phyloP scores from a whole-genome alignment of 306 rosid species.

The Calophaca sinica region DNA sequence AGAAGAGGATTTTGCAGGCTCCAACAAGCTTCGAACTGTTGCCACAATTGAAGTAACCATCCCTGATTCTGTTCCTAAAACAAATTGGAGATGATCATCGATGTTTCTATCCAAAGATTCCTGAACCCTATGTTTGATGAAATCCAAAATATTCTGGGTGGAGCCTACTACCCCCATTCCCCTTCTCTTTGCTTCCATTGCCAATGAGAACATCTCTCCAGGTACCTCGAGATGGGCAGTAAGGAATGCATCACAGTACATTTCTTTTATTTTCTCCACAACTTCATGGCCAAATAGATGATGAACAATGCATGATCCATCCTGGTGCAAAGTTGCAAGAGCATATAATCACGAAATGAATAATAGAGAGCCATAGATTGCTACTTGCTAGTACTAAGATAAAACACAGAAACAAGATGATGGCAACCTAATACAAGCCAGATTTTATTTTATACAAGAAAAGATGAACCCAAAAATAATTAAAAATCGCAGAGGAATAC shows the following conservation, averaged over 20 bases:
- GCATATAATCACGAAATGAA: conserved; percentile 46
- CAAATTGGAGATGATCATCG: conserved; percentile 85
- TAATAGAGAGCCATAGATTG: conserved; percentile 21
- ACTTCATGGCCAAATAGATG: conserved; percentile 95
- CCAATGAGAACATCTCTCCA: conserved; percentile 98
- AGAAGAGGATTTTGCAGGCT: conserved; percentile 56
- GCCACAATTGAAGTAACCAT: conserved; percentile 96
- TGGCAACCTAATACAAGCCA: conserved; percentile 10
- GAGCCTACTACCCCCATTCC: conserved; percentile 98
- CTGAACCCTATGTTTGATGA: conserved; percentile 81
- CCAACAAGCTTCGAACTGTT: conserved; percentile 72
- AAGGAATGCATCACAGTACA: conserved; percentile 93
- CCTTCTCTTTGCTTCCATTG: conserved; percentile 98
- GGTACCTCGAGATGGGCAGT: conserved; percentile 99
- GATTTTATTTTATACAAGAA: not conserved
- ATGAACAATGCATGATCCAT: conserved; percentile 94
- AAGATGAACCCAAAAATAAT: not conserved
- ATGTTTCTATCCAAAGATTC: conserved; percentile 88
- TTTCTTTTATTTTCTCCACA: conserved; percentile 86
- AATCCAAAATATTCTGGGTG: conserved; percentile 89
- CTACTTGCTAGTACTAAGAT: conserved; percentile 9
- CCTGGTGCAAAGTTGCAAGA: conserved; percentile 57
- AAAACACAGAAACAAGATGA: not conserved
- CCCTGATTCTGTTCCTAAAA: conserved; percentile 95
- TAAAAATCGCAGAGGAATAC: conserved; percentile 14